Evolutionary conservation across 2,329 filamentous ascomycete species (phyloP), one percentile per base, ranked within the genome.

Genomic region (Paraconiothyrium brasiliense): DNA sequence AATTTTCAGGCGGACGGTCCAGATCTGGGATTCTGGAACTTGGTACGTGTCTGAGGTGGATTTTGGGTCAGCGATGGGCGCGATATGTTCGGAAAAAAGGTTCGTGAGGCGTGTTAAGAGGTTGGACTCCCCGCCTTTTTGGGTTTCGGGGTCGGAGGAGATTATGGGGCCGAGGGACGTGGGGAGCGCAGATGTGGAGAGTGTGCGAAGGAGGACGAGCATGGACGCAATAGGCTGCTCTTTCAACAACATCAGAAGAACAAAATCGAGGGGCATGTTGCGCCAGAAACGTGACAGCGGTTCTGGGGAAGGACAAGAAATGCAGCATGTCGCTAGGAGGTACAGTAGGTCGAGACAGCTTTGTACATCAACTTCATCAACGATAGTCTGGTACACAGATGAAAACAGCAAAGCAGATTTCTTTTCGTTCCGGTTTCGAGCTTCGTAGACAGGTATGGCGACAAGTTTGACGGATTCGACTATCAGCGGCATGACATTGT

Each of bases 331-430:
- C 4, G 89, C 87, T 5, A 87, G 80, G 0, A 87, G 80, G 57
- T 90, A 84, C n/a, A 94, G 80, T 1, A 94, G 79, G 1, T 85
- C 84, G n/a, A 94, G 79, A 50, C 90, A 87, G 51, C 85, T 83
- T 9, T 84, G 81, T 1, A 89, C 87, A 63, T 92, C 84, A 46
- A 93, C 87, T 44, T 90, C 81, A 62, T 88, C 84, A 2, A 84
- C 84, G 4, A 85, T 81, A 44, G 75, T 69, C 30, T 66, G 61
- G 44, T 84, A 64, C 76, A 82, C 63, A 80, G 83, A 47, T 7
- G 72, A 68, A 55, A 72, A 71, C 0, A 76, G 64, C 13, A 69
- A 63, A 8, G 64, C 58, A 58, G 77, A 30, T 59, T 68, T 67
- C 24, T 71, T 69, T 5, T 69, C 69, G 56, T 77, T 72, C 0